Base-by-base conservation (phyloP, 805 yeast genomes). In the Cyberlindnera mycetangii region DNA sequence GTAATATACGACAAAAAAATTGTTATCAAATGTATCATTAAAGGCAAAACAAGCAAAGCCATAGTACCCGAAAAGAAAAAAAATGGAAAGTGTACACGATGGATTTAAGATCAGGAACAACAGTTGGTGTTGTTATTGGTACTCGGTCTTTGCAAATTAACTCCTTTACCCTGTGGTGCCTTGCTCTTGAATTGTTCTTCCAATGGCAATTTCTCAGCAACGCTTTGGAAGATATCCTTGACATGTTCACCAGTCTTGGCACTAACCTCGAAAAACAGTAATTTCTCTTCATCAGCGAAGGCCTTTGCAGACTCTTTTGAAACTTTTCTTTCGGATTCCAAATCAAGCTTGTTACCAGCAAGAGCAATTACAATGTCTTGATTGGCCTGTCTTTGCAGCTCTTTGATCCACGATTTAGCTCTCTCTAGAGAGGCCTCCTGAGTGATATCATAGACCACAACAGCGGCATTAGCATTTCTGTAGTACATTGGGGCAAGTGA, bases 401-500 rank as follows among this genome's bases (percentile, higher is more conserved):
- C 93, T 56, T 82, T 80, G 30, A 84, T 80, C 92, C 92, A 85
- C 37, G 79, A 78, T 54, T 81, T 79, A 3, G 92, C 92, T 58
- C 81, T 79, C 38, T 71, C 73, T 43, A 83, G 69, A 2, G 89
- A 82, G 0, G 80, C 69, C 32, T 75, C 75, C 51, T 78, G 80
- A 1, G 90, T 83, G 43, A 85, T 78, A 60, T 85, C 95, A 58
- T 79, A 85, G 3, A 85, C 92, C 15, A 87, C 83, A 32, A 85
- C 65, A 0, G 95, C 93, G 28, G 88, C 85, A 62, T 85, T 84
- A 21, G 90, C 85, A 57, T 83, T 83, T 53, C 95, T 64, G 62
- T 85, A 85, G 65, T 85, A 85, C 89, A 85, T 85, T 24, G 92
- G 89, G 4, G 92, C 87, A 52, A 85, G 67, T 0, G 88, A 79